Evolutionary conservation across 208 protist species (phyloP).

Genomic region (Leishmania mexicana): DNA sequence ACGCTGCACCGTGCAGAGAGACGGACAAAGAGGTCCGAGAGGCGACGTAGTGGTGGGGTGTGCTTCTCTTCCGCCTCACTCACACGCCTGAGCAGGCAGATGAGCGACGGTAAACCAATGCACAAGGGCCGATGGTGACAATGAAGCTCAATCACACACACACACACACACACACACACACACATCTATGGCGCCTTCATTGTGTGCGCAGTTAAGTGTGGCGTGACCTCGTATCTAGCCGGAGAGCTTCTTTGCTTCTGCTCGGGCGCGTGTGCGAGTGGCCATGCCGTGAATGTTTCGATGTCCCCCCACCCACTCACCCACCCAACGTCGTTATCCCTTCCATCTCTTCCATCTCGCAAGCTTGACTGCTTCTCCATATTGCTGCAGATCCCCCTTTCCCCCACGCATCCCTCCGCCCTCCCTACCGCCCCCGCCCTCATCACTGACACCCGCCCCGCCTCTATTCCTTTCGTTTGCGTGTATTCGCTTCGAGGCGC

Average conservation of each 20-base stretch:
- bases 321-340: too few relatives aligned
- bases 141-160: background rate
- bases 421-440: background rate
- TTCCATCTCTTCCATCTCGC: background rate
- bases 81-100: conserved; percentile 3
- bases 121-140: too few relatives aligned
- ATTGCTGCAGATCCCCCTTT: background rate
- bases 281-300: background rate
- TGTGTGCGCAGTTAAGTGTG: background rate
- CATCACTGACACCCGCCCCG: background rate
- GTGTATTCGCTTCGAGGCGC: background rate
- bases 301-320: background rate
- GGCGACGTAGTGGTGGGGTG: background rate
- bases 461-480: background rate
- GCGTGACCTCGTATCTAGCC: background rate
- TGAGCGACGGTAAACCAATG: background rate
- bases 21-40: background rate
- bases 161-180: background rate
- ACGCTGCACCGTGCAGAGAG: too few relatives aligned
- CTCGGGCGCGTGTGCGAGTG: background rate
- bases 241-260: background rate
- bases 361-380: background rate
- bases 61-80: background rate
- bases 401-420: background rate
- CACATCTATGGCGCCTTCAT: background rate